A percentile compares a stretch with the other conserved stretches of the same genome.
These are phyloP conservation scores for Colletotrichum godetiae DNA, from an alignment of 2,329 filamentous ascomycete genomes.

Conservation along the genomic window DNA sequence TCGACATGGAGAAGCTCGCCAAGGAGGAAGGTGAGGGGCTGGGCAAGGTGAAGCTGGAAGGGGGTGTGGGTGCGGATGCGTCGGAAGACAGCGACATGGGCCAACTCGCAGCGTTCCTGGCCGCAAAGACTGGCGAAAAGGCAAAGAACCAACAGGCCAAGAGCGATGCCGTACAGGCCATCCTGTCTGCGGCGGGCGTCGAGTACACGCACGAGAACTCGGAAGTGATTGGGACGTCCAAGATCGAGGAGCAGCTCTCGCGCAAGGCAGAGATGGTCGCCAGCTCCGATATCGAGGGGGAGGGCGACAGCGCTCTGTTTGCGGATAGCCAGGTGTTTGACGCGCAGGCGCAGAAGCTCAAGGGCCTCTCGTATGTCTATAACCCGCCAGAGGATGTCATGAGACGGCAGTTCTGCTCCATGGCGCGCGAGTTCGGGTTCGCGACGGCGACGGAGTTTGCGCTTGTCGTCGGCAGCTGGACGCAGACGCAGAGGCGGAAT, in stretches of 20 bases:
- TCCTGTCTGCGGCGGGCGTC: conserved; percentile 87
- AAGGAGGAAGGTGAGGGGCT: conserved; percentile 62
- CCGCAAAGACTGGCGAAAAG: conserved; percentile 53
- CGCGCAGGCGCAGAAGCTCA: conserved; percentile 20
- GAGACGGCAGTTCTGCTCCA: conserved; percentile 87
- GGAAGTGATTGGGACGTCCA: conserved; percentile 92
- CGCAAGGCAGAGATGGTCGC: conserved; percentile 76
- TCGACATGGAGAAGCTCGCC: conserved; percentile 74
- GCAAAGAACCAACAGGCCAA: conserved; percentile 57
- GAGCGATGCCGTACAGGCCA: conserved; percentile 86
- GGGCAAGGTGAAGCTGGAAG: conserved; percentile 56
- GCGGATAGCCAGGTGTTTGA: conserved; percentile 55
- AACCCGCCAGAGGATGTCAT: conserved; percentile 80
- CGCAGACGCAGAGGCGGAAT: conserved; percentile 81
- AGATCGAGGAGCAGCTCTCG: conserved; percentile 87
- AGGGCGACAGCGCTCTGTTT: conserved; percentile 69
- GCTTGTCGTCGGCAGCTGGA: conserved; percentile 90
- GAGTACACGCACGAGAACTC: conserved; percentile 97
- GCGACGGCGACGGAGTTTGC: conserved; percentile 85
- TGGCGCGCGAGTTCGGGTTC: conserved; percentile 85
- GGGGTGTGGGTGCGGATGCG: conserved; percentile 43
- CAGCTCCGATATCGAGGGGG: conserved; percentile 54
- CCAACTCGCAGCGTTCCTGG: conserved; percentile 61
- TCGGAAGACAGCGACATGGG: conserved; percentile 74
- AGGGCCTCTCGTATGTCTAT: conserved; percentile 57